Evolutionary conservation across 1,139 yeast genomes (phyloP), one percentile per base, ranked within the genome.

Genomic region (Debaryomyces robertsiae): DNA sequence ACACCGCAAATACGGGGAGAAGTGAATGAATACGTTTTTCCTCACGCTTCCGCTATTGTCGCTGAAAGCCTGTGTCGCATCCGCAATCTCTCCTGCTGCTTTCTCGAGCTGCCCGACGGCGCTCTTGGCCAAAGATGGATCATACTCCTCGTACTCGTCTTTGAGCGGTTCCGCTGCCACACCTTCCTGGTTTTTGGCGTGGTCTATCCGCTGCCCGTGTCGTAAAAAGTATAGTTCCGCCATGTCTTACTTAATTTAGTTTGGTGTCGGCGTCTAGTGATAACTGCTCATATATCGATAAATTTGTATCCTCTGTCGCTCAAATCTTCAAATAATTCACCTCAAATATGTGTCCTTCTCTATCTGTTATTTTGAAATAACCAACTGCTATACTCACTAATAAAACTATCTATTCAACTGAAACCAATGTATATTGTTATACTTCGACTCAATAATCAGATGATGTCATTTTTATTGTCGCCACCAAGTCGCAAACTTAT

Each of bases 191-290:
- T 50, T 42, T 39, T 55, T 47, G 4, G 66, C 72, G 47, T 70
- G 75, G 52, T 73, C 77, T 39, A 71, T 68, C 44, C 77, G 58
- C 39, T 63, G 61, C 27, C 74, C 77, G 55, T 73, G 78, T 43
- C 78, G 73, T 47, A 73, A 58, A 57, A 73, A 73, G 54, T 58
- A 69, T 46, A 73, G 57, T 55, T 73, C 77, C 23, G 68, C 52
- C 72, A 67, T 66, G 10, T 19, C 36, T 11, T 29, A 28, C 24
- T 27, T 29, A 23, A n/a, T n/a, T n/a, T n/a, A n/a, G 22, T 19
- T 19, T 19, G 7, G 22, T 19, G 7, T 19, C 22, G 7, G 24
- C 32, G 32, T 16, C 13, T 25, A 22, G 16, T 14, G 6, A 25
- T 11, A 25, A 25, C 10, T 11, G 6, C 6, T 6, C 28, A 25